Evolutionary conservation across 2,329 filamentous ascomycete genomes (phyloP).

Genomic region (Myrmaecium sp.): DNA sequence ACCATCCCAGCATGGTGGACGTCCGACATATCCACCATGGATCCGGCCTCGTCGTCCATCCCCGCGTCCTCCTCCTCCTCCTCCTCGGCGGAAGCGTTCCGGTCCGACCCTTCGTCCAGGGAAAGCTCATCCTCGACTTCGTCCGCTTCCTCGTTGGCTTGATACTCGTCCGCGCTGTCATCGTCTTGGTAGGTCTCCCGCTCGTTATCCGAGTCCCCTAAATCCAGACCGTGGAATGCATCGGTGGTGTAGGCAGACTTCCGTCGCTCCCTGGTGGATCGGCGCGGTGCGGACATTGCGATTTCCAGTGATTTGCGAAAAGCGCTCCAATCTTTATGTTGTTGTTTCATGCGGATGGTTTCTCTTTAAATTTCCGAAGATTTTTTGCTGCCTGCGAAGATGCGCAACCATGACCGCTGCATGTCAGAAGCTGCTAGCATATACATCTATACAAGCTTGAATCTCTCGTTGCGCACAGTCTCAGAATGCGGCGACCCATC

Average conservation of each 20-base stretch:
- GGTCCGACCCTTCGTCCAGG: conserved; percentile 1
- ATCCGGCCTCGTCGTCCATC: conserved; percentile 10
- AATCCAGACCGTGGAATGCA: conserved; percentile 16
- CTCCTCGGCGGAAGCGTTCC: conserved; percentile 4
- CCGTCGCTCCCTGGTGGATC: conserved; percentile 5
- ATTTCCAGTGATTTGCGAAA: no score
- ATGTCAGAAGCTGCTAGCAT: no score
- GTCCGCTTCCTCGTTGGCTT: conserved; percentile 6
- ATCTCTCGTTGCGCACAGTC: no score
- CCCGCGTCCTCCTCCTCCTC: conserved; percentile 2
- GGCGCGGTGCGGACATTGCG: neutral
- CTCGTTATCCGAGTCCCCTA: conserved; percentile 8
- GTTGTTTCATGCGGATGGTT: no score
- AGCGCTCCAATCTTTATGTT: no score
- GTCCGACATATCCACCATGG: conserved; percentile 6
- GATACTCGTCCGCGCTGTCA: conserved; percentile 19
- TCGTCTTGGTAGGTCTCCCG: conserved; percentile 11
- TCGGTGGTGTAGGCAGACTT: conserved; percentile 19
- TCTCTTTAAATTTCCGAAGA: no score
- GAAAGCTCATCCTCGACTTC: conserved; percentile 7
- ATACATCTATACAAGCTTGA: no score
- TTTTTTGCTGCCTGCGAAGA: no score
- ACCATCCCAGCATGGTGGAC: no score
- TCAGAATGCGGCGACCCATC: no score
- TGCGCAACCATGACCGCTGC: no score